Base-by-base conservation (phyloP, 73 alveolate species). In the Tetrahymena borealis region DNA sequence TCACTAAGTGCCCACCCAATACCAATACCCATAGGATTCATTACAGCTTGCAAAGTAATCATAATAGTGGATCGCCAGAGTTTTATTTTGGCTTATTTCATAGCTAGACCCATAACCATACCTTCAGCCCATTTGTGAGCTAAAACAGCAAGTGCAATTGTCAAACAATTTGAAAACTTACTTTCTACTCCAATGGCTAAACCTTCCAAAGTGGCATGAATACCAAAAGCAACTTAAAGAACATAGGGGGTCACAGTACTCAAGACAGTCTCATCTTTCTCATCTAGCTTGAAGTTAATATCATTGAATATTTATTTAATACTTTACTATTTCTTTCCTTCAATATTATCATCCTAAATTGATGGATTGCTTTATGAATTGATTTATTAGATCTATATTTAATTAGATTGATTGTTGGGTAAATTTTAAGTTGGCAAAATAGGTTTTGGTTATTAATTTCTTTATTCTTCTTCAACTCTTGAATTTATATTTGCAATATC, bases 1-100 rank as follows among this genome's bases (percentile, higher is more conserved):
- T 78, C 94, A 18, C 97, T 91, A 91, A 95, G 95, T 39, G 94
- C 78, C 96, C 96, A 95, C 16, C 98, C 99, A 91, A 95, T 91
- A 31, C 96, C 91, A 85, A 96, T 94, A 18, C 98, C 98, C 85
- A 95, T 40, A 33, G 98, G 98, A 33, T 96, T 96, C 96, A 96
- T 95, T 16, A 93, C 94, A 39, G 98, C 96, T 79, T 94, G 92
- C 28, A 95, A 33, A 35, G 95, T 6, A 39, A 96, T 95, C 97
- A 96, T 94, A 2, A 38, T 93, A 32, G 90, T 85, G 13, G 95
- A 90, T 33, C 35, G 78, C 3, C 43, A 24, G 28, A 37, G 38
- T 13, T 33, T 85, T 24, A 93, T 78, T 33, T 79, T 85, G 15
- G 95, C 92, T 15, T 93, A 37, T 39, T 33, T 93, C 90, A 93